These are phyloP conservation scores for Fusarium sublunatum DNA, from an alignment of 2,329 filamentous ascomycete genomes.

Conservation along the genomic window DNA sequence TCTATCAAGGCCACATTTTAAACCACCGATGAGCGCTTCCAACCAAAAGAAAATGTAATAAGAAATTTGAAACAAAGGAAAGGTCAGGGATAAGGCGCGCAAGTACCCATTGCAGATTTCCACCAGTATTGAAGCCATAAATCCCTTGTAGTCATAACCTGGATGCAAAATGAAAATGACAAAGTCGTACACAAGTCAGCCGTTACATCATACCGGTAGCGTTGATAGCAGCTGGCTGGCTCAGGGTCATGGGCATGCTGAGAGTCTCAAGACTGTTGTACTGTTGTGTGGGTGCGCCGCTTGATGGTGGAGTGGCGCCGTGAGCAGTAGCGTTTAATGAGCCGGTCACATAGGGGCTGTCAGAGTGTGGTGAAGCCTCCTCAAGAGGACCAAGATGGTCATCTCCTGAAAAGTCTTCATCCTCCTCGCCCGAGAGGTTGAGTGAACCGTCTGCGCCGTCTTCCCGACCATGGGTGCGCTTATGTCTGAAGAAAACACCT, in stretches of 20 bases:
- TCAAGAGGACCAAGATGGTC: slow-evolving; percentile 85
- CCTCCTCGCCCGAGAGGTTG: slow-evolving; percentile 81
- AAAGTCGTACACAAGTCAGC: slow-evolving; percentile 38
- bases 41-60: slow-evolving; percentile 39
- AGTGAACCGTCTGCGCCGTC: slow-evolving; percentile 69
- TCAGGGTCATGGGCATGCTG: slow-evolving; percentile 73
- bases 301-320: slow-evolving; percentile 42
- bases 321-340: slow-evolving; percentile 62
- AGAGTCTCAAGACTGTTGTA: slow-evolving; percentile 71
- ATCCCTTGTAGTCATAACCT: slow-evolving; percentile 46
- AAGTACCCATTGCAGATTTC: slow-evolving; percentile 39
- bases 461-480: slow-evolving; percentile 76
- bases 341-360: slow-evolving; percentile 69
- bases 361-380: slow-evolving; percentile 79
- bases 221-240: slow-evolving; percentile 62
- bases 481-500: slow-evolving; percentile 74
- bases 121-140: slow-evolving; percentile 45
- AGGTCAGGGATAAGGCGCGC: slow-evolving; percentile 34
- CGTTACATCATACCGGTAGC: slow-evolving; percentile 59
- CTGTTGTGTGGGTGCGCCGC: slow-evolving; percentile 49
- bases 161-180: slow-evolving; percentile 40
- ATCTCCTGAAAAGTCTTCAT: slow-evolving; percentile 85
- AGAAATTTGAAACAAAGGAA: slow-evolving; percentile 44
- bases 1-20: slow-evolving; percentile 47
- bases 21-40: slow-evolving; percentile 43